Evolutionary conservation across 768 basidiomycete species (phyloP), one percentile per base, ranked within the genome.

Genomic region (Sarcomyxa edulis): DNA sequence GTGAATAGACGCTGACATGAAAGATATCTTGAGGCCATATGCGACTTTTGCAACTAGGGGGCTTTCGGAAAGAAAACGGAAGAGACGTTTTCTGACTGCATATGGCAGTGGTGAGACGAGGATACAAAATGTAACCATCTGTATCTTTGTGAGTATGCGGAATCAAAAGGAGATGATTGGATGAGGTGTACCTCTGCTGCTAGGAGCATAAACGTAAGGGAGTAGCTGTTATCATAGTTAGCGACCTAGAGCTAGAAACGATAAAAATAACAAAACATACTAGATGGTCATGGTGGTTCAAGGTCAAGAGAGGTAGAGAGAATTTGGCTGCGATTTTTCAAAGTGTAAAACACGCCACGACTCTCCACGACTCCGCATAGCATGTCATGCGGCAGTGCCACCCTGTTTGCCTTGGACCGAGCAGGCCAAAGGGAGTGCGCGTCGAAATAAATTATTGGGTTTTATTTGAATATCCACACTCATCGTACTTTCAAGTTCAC

Each of bases 21-120:
- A 96, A 7, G 89, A 83, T 44, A 96, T 95, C 60, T 95, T 95
- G 53, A 96, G 72, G 15, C 69, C 92, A 56, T 96, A 96, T 6
- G 91, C 88, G 42, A 95, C 48, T 51, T 93, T 94, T 14, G 87
- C 90, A 38, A 93, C 66, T 42, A 83, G 56, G 39, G 71, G 64
- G 35, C 75, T 88, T 45, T 78, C 76, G 1, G 80, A 76, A 35
- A 87, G 69, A 64, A 84, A 89, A 15, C 59, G 65, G 49, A 95
- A 90, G 33, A 94, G 57, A 1, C 60, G 61, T 67, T 85, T 83
- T 54, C 77, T 77, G 46, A 90, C 48, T 5, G 66, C 58, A 59
- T 88, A 84, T 1, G 92, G 92, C n/a, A 95, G 69, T 3, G 92
- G 92, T 7, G 81, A 68, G 37, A 94, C 87, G 45, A 96, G 76